Percentiles rank a stretch among this genome's conserved stretches.
Conservation (phyloP, 129 eudicot species). For the Apium graveolens region DNA sequence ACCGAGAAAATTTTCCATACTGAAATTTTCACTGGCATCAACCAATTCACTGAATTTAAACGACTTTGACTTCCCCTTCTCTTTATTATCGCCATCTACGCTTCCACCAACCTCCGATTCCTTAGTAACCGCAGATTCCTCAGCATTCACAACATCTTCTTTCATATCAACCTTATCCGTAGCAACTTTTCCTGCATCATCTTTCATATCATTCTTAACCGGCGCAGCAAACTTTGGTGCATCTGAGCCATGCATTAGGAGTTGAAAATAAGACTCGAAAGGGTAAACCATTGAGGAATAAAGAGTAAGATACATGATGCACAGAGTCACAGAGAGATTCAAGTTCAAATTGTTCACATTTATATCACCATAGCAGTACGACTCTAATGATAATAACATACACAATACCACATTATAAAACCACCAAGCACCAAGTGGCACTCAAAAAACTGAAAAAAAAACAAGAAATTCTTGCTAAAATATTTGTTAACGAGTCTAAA, state of each 20-base stretch:
- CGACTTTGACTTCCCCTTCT: constrained; percentile 5
- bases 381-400: not conserved
- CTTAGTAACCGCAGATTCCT: constrained; percentile 3
- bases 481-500: not conserved
- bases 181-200: constrained; percentile 1
- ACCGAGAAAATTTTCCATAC: constrained; percentile 30
- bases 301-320: constrained; percentile 2
- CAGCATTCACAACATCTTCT: constrained; percentile 9
- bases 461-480: not conserved
- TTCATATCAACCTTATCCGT: constrained; percentile 10
- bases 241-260: constrained; percentile 12
- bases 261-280: not conserved
- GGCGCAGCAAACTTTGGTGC: constrained; percentile 1
- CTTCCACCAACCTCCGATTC: not conserved
- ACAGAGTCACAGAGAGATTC: constrained; percentile 9
- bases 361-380: not conserved
- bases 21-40: constrained; percentile 36
- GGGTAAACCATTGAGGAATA: not conserved
- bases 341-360: not conserved
- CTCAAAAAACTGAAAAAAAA: not conserved
- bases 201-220: constrained; percentile 5
- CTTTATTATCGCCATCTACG: constrained; percentile 1
- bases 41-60: constrained; percentile 23
- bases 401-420: not conserved
- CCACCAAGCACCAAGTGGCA: not conserved